Evolutionary conservation across 345 rosid species (phyloP), one percentile per base, ranked within the genome.

Genomic region (Nephelium lappaceum): DNA sequence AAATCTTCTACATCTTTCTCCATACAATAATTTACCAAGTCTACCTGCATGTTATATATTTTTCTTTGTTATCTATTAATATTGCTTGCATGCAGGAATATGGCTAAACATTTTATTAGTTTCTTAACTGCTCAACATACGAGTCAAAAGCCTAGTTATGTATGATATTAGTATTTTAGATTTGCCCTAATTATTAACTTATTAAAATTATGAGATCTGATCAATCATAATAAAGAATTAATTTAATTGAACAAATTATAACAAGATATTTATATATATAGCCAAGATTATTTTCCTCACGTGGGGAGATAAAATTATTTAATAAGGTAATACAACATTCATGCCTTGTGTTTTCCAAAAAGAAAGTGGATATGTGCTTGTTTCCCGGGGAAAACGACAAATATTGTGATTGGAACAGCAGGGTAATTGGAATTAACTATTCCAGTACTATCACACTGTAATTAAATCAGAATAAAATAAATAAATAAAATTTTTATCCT

Each of bases 371-470:
- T 72, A 73, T 79, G 87, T 81, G 83, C 47, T 80, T 62, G 67
- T 77, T 21, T 24, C 24, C 61, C 41, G 36, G 36, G 87, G 43
- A 85, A 84, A 82, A 70, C 62, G 86, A 84, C 86, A 79, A 82
- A 39, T 10, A 4, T 18, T 18, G 62, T 58, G 79, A 80, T 76
- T 69, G 47, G 71, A 81, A 82, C 68, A 45, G 51, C 10, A 53
- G 60, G 67, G 62, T 27, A 45, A 45, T 36, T 53, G 27, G 73
- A 31, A 47, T 45, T 31, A 1, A 31, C 8, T 69, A 8, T 11
- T 79, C 45, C 12, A 73, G 24, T 24, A 61, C 18, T 71, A 67
- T 62, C 51, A 36, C 84, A 31, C 2, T 31, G 36, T 45, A 45
- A 81, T 82, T 84, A 82, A 76, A 82, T 31, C 3, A 31, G 36